Evolutionary conservation across 1,284 basidiomycete species (phyloP).

Genomic region (Vanrija pseudolonga): DNA sequence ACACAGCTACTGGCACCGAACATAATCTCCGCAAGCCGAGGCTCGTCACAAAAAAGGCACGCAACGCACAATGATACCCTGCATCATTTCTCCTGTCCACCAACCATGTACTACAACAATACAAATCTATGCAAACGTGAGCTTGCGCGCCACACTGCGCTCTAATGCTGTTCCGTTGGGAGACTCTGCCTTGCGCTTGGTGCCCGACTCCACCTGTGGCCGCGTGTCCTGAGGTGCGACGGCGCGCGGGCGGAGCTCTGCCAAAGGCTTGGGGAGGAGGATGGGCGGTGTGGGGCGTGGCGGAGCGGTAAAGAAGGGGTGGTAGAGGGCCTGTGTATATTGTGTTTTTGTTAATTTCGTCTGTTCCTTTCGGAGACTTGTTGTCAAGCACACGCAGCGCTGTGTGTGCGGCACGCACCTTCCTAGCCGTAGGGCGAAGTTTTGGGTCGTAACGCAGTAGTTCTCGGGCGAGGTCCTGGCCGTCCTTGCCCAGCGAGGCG

Average conservation of each 20-base stretch:
- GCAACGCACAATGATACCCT: conserved; percentile 3
- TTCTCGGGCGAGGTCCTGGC: conserved; percentile 75
- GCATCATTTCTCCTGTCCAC: background rate
- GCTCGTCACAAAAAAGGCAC: background rate
- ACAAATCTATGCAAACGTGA: conserved; percentile 10
- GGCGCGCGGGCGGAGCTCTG: conserved; percentile 43
- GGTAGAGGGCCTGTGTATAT: conserved; percentile 36
- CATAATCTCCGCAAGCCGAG: background rate
- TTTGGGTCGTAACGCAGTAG: conserved; percentile 83
- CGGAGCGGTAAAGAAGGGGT: conserved; percentile 41
- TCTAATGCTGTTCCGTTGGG: conserved; percentile 2
- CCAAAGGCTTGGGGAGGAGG: conserved; percentile 43
- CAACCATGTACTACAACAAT: conserved; percentile 20
- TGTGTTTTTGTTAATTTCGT: background rate
- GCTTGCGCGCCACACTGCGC: conserved; percentile 14
- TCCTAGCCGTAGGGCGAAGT: conserved; percentile 72
- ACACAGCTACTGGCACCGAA: conserved; percentile 7
- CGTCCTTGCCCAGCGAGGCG: conserved; percentile 81
- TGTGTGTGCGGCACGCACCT: conserved; percentile 59
- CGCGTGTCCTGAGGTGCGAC: conserved; percentile 41
- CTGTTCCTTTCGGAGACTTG: background rate
- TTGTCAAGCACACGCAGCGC: no score
- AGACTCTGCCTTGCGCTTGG: conserved; percentile 10
- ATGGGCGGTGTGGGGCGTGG: conserved; percentile 43
- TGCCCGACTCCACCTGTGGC: background rate